Percentiles rank a stretch among this genome's conserved stretches.
These are phyloP conservation scores for Geosmithia morbida DNA, from an alignment of 2,329 filamentous ascomycete genomes.

Conservation along the genomic window DNA sequence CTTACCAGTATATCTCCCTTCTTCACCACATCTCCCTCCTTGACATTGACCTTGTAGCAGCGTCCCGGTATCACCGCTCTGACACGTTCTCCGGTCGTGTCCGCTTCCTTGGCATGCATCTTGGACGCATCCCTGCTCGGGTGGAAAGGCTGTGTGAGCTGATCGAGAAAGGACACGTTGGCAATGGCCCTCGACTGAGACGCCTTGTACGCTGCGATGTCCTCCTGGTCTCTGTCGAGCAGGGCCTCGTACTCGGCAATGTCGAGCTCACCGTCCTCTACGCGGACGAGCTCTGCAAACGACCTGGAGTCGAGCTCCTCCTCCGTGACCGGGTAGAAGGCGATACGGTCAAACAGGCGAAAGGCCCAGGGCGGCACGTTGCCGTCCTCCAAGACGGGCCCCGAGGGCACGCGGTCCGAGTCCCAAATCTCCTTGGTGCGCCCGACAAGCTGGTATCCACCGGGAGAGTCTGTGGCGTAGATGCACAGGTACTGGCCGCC, in stretches of 20 bases:
- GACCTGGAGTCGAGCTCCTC: conserved; percentile 10
- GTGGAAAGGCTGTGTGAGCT: conserved; percentile 12
- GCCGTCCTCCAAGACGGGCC: neutral
- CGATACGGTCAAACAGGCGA: conserved; percentile 17
- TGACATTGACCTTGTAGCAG: conserved; percentile 16
- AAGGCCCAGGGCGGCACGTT: conserved; percentile 11
- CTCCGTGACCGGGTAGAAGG: conserved; percentile 15
- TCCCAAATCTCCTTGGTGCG: conserved; percentile 20
- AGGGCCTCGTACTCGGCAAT: conserved; percentile 16
- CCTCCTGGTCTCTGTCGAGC: conserved; percentile 12
- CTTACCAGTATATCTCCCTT: conserved; percentile 12
- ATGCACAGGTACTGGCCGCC: conserved; percentile 23
- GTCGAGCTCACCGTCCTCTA: conserved; percentile 13
- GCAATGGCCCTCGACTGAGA: conserved; percentile 11
- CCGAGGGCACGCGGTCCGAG: neutral
- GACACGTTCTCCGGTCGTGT: conserved; percentile 8
- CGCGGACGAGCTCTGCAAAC: conserved; percentile 9
- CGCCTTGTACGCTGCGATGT: conserved; percentile 8
- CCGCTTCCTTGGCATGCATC: neutral
- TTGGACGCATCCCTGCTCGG: conserved; percentile 1
- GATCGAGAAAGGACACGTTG: conserved; percentile 12
- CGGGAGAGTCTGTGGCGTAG: conserved; percentile 21
- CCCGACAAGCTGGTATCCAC: conserved; percentile 21
- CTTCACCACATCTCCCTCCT: conserved; percentile 9
- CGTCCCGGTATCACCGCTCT: conserved; percentile 17